A percentile compares a stretch with the other conserved stretches of the same genome.
Evolutionary conservation across 306 rosid species (phyloP).

Genomic region (Trifolium subterraneum): DNA sequence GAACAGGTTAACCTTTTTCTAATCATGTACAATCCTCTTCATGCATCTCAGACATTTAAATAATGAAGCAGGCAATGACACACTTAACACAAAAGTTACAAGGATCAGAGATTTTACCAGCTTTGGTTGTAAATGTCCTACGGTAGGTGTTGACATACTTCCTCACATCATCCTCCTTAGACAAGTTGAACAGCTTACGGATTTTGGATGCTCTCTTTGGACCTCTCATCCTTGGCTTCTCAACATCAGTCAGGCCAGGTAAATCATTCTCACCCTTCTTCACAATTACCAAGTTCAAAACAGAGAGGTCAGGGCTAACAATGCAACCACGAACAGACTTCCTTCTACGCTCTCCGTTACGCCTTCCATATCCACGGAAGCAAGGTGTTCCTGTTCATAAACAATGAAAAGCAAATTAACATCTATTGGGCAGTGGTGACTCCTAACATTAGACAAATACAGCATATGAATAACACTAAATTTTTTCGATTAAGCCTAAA

Average conservation of each 20-base stretch:
- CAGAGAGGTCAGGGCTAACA: conserved; percentile 57
- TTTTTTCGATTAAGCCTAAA: not conserved
- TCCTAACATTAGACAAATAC: not conserved
- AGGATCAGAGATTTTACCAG: conserved; percentile 25
- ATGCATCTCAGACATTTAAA: not conserved
- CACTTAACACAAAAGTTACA: not conserved
- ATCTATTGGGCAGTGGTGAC: not conserved
- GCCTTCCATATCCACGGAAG: conserved; percentile 54
- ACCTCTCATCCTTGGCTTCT: conserved; percentile 60
- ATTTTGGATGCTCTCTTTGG: conserved; percentile 57
- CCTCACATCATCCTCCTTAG: conserved; percentile 54
- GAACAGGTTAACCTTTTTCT: not conserved
- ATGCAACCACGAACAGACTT: conserved; percentile 57
- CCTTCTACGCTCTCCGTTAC: conserved; percentile 58
- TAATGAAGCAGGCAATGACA: not conserved
- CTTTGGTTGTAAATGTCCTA: conserved; percentile 46
- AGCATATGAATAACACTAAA: not conserved
- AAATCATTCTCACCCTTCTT: conserved; percentile 54
- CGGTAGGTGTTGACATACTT: conserved; percentile 54
- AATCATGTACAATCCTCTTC: not conserved
- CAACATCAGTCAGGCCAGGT: conserved; percentile 51
- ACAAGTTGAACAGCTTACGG: conserved; percentile 50
- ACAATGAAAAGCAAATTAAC: not conserved
- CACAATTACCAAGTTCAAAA: conserved; percentile 52
- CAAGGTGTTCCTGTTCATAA: conserved; percentile 49